These are phyloP conservation scores for Irpex sp. DNA, from an alignment of 1,284 basidiomycete genomes.

Conservation along the genomic window DNA sequence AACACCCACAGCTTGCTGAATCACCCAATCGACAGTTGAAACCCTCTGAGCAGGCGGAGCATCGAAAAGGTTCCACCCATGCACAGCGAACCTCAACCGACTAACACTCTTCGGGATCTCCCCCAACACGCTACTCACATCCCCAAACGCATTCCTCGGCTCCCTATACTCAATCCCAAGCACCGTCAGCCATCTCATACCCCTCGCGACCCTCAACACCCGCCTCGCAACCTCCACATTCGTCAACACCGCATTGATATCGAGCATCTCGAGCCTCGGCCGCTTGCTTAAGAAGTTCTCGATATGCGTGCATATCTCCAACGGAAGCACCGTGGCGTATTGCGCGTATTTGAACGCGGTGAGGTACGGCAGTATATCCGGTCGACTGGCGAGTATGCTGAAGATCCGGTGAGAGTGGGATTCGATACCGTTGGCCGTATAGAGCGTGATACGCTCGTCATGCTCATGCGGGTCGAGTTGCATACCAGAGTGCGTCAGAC, in stretches of 20 bases:
- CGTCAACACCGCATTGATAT: constrained; percentile 7
- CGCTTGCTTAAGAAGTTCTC: constrained; percentile 1
- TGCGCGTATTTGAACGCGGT: constrained; percentile 4
- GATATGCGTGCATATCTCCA: background rate
- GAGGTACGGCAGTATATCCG: background rate
- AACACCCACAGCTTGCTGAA: constrained; percentile 5
- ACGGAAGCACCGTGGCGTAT: background rate
- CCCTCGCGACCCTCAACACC: constrained; percentile 1
- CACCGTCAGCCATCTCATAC: constrained; percentile 6
- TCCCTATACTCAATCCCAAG: constrained; percentile 10
- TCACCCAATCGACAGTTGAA: background rate
- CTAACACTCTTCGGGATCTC: constrained; percentile 7
- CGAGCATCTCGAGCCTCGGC: background rate
- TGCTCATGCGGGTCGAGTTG: background rate
- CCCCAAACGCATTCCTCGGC: background rate
- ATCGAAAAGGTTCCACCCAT: constrained; percentile 4
- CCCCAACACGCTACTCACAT: constrained; percentile 1
- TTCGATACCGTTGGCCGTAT: background rate
- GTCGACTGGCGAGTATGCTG: background rate
- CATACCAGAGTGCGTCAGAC: background rate
- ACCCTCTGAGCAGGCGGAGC: background rate
- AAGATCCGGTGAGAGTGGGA: background rate
- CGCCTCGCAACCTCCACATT: constrained; percentile 3
- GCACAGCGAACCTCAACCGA: constrained; percentile 4
- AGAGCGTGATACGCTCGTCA: background rate